Base-by-base conservation (phyloP, 2,329 filamentous ascomycete genomes). In the Verticillium nubilum region DNA sequence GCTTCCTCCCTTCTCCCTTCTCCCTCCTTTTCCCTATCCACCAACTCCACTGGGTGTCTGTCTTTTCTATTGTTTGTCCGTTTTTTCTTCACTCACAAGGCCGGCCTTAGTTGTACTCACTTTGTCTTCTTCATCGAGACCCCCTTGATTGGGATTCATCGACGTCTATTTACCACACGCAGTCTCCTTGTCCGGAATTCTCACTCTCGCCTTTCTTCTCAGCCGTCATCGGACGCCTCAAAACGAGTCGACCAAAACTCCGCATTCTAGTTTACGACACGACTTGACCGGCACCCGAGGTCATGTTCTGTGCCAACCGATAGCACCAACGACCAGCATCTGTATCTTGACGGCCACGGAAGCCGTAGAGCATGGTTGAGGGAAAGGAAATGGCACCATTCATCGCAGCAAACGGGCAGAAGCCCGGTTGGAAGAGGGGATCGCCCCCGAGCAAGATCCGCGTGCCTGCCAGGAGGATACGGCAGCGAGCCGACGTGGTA, bases 51-150 rank as follows among this genome's bases (percentile, higher is more conserved):
- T 35, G 25, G 6, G 35, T 60, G 58, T 47, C 56, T 58, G 57
- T 60, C 52, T 63, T 61, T 29, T 60, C 52, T 55, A 62, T 35
- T 56, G 33, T 59, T 59, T 58, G 29, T 54, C 27, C 57, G 23
- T 23, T 50, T 59, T 59, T 54, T 59, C 29, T 31, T 56, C 57
- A 58, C 56, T 58, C 57, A 58, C 61, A 63, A 63, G 60, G 61
- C 60, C 61, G 61, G 61, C 61, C 61, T 63, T 63, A 57, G 25
- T 63, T 50, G 47, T 42, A 56, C 61, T 61, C 57, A 35, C 25
- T 56, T 33, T 56, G 54, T 19, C 25, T 35, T 27, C 26, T 42
- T 27, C 33, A 56, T 27, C 28, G 28, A 33, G 52, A 50, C 42
- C n/a, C 42, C 42, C 42, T 50, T 50, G 42, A 25, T 50, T 50